Evolutionary conservation across 345 rosid species (phyloP).

Genomic region (Litchi chinensis): DNA sequence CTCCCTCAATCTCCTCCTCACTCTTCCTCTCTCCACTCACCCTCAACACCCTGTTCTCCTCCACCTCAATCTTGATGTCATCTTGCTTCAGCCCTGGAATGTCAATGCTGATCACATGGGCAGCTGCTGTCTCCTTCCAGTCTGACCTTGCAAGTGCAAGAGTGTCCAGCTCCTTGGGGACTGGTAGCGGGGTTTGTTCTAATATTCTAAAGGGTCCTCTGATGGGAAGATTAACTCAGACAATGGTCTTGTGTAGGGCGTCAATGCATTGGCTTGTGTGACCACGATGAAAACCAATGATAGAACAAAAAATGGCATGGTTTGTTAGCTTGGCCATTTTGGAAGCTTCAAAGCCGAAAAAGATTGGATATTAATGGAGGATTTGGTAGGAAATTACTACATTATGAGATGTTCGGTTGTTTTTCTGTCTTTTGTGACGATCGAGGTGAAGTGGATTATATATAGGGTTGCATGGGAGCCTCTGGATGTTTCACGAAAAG

Average conservation of each 20-base stretch:
- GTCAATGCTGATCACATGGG: slow-evolving; percentile 32
- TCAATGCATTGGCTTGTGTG: slow-evolving; percentile 7
- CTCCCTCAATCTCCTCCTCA: slow-evolving; percentile 29
- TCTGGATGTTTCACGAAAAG: slow-evolving; percentile 9
- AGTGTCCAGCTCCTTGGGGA: slow-evolving; percentile 29
- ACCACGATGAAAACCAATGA: not conserved
- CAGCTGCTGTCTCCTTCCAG: slow-evolving; percentile 39
- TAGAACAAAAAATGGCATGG: not conserved
- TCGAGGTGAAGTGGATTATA: not conserved
- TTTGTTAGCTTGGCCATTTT: slow-evolving; percentile 2
- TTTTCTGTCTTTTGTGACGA: not conserved
- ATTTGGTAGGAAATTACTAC: not conserved
- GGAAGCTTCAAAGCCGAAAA: not conserved
- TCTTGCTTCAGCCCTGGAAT: slow-evolving; percentile 46
- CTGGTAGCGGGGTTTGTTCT: slow-evolving; percentile 41
- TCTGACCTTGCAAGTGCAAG: slow-evolving; percentile 40
- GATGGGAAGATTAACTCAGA: slow-evolving; percentile 35
- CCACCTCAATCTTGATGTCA: slow-evolving; percentile 44
- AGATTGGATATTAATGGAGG: not conserved
- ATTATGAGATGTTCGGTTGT: too few relatives aligned
- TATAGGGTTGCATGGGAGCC: not conserved
- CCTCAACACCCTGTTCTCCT: slow-evolving; percentile 39
- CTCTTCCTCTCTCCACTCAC: slow-evolving; percentile 39
- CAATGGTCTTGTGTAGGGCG: slow-evolving; percentile 28
- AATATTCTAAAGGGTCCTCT: slow-evolving; percentile 47